phyloP scores from a whole-genome alignment of 345 rosid species.

The Acer yangbiense region DNA sequence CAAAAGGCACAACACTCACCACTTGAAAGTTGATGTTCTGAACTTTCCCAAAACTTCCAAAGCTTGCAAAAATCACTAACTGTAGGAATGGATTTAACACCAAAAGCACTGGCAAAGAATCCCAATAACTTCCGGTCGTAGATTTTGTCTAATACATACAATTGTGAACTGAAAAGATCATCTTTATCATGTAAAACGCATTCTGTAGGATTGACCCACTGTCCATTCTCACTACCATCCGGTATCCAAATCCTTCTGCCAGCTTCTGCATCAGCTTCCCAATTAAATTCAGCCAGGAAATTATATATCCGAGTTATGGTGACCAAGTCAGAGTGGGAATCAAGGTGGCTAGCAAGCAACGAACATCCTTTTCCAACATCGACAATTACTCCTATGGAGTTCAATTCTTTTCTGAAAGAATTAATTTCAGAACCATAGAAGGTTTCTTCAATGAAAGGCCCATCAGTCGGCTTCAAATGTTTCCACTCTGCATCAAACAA shows the following conservation, averaged over 20 bases:
- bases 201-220: slow-evolving; percentile 51
- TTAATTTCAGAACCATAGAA: slow-evolving; percentile 48
- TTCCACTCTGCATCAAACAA: slow-evolving; percentile 46
- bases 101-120: slow-evolving; percentile 46
- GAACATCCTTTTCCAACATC: slow-evolving; percentile 29
- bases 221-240: slow-evolving; percentile 30
- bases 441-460: slow-evolving; percentile 71
- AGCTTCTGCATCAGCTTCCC: slow-evolving; percentile 38
- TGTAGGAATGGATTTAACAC: slow-evolving; percentile 46
- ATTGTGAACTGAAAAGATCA: slow-evolving; percentile 45
- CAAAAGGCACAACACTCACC: slow-evolving; percentile 70
- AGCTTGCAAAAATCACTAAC: slow-evolving; percentile 56
- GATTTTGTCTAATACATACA: slow-evolving; percentile 53
- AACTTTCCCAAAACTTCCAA: slow-evolving; percentile 72
- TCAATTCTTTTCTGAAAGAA: slow-evolving; percentile 43
- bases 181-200: slow-evolving; percentile 55
- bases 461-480: slow-evolving; percentile 48
- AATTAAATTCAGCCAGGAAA: slow-evolving; percentile 32
- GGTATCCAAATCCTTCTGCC: slow-evolving; percentile 58
- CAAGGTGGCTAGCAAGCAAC: slow-evolving; percentile 44
- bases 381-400: slow-evolving; percentile 46
- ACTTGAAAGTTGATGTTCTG: slow-evolving; percentile 31
- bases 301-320: slow-evolving; percentile 52
- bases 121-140: slow-evolving; percentile 28
- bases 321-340: slow-evolving; percentile 38